Evolutionary conservation across 768 basidiomycete genomes (phyloP).

Genomic region (Ramaria rubella): DNA sequence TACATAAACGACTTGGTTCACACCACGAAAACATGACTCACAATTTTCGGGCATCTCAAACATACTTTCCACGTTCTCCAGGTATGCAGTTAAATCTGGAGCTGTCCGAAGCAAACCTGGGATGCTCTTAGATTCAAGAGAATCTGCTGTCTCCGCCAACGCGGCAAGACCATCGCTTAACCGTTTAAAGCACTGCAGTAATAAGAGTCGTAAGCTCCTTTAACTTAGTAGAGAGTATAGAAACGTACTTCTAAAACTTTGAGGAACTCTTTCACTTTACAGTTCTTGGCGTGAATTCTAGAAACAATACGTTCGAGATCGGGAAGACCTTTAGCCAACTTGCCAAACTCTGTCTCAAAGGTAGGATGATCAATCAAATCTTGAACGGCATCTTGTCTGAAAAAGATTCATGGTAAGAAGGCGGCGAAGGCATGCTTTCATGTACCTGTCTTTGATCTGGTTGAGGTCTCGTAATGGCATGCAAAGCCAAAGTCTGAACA

Average conservation of each 20-base stretch:
- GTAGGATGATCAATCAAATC: slow-evolving; percentile 77
- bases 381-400: slow-evolving; percentile 87
- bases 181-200: slow-evolving; percentile 61
- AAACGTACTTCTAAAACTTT: slow-evolving; percentile 65
- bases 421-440: background rate
- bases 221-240: background rate
- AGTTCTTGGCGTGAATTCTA: slow-evolving; percentile 89
- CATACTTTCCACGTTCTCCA: slow-evolving; percentile 68
- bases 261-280: slow-evolving; percentile 80
- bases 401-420: background rate
- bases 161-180: slow-evolving; percentile 60
- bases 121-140: slow-evolving; percentile 74
- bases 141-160: slow-evolving; percentile 58
- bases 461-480: slow-evolving; percentile 76
- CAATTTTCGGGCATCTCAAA: slow-evolving; percentile 63
- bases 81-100: slow-evolving; percentile 67
- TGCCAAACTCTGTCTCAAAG: slow-evolving; percentile 70
- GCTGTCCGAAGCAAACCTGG: slow-evolving; percentile 68
- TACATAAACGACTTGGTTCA: background rate
- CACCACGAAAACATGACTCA: slow-evolving; percentile 19
- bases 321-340: slow-evolving; percentile 73
- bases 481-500: slow-evolving; percentile 96
- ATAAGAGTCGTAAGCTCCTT: slow-evolving; percentile 5
- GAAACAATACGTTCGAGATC: slow-evolving; percentile 93
- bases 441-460: slow-evolving; percentile 85